Evolutionary conservation across 139 green algal genomes (phyloP).

Genomic region (Desmodesmus armatus): DNA sequence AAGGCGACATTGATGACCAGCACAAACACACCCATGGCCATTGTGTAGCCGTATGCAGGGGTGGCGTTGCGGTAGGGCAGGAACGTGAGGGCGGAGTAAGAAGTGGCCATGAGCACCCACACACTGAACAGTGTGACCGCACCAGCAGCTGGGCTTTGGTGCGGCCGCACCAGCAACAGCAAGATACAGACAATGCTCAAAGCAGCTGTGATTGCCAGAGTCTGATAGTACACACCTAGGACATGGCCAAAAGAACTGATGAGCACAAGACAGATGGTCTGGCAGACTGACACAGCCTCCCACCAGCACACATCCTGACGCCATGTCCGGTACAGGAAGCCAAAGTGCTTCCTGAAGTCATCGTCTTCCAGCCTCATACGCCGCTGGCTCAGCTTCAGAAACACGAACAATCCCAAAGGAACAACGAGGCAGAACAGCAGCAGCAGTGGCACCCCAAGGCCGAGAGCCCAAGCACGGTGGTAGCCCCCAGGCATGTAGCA

Average conservation of each 20-base stretch:
- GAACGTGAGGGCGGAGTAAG: too few relatives aligned
- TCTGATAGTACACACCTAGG: neutral
- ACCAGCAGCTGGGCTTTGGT: neutral
- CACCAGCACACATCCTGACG: neutral
- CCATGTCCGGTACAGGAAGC: neutral
- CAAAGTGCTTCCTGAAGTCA: neutral
- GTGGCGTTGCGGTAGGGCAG: too few relatives aligned
- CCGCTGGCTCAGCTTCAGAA: neutral
- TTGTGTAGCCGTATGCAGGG: too few relatives aligned
- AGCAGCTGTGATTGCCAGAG: too few relatives aligned
- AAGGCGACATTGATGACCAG: too few relatives aligned
- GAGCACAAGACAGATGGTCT: neutral
- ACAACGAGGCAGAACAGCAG: neutral
- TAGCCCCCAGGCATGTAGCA: neutral
- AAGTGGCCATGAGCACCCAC: neutral
- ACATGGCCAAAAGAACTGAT: neutral
- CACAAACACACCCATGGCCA: too few relatives aligned
- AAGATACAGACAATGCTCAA: neutral
- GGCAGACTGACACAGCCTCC: neutral
- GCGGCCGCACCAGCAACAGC: neutral
- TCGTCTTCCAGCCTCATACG: neutral
- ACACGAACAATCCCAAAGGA: neutral
- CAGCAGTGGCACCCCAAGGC: neutral
- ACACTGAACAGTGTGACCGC: neutral
- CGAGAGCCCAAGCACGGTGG: neutral